Evolutionary conservation across 2,329 filamentous ascomycete species (phyloP).

Genomic region (Albophoma yamanashiensis): DNA sequence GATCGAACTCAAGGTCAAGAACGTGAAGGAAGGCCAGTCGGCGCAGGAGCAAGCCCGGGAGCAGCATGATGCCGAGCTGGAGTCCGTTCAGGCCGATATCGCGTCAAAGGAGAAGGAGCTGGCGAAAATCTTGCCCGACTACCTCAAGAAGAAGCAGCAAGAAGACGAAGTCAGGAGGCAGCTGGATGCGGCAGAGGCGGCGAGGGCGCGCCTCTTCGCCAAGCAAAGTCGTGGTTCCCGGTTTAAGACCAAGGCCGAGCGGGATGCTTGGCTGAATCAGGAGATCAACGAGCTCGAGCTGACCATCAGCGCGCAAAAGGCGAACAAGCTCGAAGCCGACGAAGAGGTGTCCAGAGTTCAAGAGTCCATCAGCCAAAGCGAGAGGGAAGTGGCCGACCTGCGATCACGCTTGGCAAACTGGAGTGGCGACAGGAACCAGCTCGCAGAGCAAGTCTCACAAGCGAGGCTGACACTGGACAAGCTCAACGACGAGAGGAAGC

Average conservation of each 20-base stretch:
- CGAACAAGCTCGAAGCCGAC: constrained; percentile 71
- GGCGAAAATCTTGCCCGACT: constrained; percentile 62
- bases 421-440: constrained; percentile 59
- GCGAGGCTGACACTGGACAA: constrained; percentile 72
- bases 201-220: constrained; percentile 69
- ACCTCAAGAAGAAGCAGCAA: constrained; percentile 59
- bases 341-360: constrained; percentile 72
- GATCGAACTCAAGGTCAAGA: constrained; percentile 74
- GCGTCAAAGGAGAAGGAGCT: constrained; percentile 67
- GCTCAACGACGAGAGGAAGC: constrained; percentile 76
- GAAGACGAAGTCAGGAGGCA: constrained; percentile 62
- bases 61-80: constrained; percentile 61
- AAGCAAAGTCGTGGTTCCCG: constrained; percentile 86
- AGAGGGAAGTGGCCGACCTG: constrained; percentile 60
- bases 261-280: constrained; percentile 70
- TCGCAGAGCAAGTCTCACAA: constrained; percentile 63
- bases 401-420: constrained; percentile 69
- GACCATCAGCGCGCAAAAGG: constrained; percentile 69
- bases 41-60: constrained; percentile 62
- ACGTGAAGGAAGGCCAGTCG: constrained; percentile 71
- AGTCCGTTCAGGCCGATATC: constrained; percentile 64
- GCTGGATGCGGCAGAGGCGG: constrained; percentile 65
- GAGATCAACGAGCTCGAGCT: constrained; percentile 74
- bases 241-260: constrained; percentile 79
- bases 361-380: constrained; percentile 57